Base-by-base conservation (phyloP, 257 asterid species). In the Fraxinus quadrangulata region DNA sequence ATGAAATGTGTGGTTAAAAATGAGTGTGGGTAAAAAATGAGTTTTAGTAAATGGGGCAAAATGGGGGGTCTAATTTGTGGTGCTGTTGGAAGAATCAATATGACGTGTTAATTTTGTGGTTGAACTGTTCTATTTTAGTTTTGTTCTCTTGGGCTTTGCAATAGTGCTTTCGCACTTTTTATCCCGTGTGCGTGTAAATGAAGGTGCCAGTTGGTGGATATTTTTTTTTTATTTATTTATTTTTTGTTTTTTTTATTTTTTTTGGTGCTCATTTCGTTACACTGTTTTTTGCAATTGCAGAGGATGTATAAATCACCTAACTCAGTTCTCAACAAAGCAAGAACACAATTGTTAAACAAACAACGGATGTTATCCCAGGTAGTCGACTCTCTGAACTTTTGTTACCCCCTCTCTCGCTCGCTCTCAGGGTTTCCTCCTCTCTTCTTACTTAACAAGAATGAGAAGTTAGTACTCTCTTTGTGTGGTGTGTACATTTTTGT, bases 321-420 rank as follows among this genome's bases (percentile, higher is more conserved):
- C 85, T 95, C 98, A 0, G 88, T 86, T 37, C 88, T 87, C 49
- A 90, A 78, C 87, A 96, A 96, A 90, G 96, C 97, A 4, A 85
- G 99, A 75, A 96, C 99, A 2, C 99, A 87, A 70, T 66, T 83
- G 5, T 86, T 92, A 6, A 96, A 93, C 89, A 93, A 93, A 78
- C 94, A 96, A 72, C 83, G 98, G 76, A 89, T 79, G 89, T 39
- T 87, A 63, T 83, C 97, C 66, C 94, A 87, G 97, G 98, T 90
- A 79, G n/a, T 75, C 84, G 7, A n/a, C 75, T 21, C 47, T 69
- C 30, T 61, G 14, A n/a, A 6, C 31, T 66, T 10, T 65, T 6
- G 4, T 40, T 11, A 40, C 49, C 4, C 49, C 11, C 49, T 40
- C 49, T 40, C 21, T 17, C 67, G 4, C 67, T 49, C 16, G 2